These are phyloP conservation scores for Melaleuca quinquenervia DNA, from an alignment of 345 rosid species.

Conservation along the genomic window DNA sequence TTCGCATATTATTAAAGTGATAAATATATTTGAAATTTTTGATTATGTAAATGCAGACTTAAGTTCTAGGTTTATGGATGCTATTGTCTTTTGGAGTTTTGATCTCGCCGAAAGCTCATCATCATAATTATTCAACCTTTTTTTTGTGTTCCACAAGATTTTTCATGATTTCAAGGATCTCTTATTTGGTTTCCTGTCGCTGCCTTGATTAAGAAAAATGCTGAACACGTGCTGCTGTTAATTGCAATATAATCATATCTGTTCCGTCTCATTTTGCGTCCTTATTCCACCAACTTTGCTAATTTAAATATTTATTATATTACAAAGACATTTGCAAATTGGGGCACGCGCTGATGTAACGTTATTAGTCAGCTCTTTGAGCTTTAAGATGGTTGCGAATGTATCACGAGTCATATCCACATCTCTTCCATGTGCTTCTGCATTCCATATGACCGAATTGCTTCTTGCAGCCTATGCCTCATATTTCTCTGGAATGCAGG, in stretches of 20 bases:
- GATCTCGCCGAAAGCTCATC: background rate
- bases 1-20: background rate
- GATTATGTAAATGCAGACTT: background rate
- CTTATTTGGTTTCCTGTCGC: background rate
- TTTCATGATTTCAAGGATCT: background rate
- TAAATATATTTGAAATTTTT: background rate
- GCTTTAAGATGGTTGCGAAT: background rate
- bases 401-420: background rate
- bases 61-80: background rate
- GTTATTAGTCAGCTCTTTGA: background rate
- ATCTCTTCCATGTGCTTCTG: background rate
- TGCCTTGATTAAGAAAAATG: background rate
- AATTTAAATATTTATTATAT: background rate
- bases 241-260: background rate
- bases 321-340: background rate
- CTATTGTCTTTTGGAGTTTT: background rate
- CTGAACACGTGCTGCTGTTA: background rate
- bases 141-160: background rate
- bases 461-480: background rate
- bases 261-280: background rate
- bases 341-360: background rate
- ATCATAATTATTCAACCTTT: background rate
- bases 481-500: slow-evolving; percentile 16
- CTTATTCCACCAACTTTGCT: background rate
- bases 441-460: background rate